Conservation (phyloP, 2,329 filamentous ascomycete species). For the Orbilia oligospora region DNA sequence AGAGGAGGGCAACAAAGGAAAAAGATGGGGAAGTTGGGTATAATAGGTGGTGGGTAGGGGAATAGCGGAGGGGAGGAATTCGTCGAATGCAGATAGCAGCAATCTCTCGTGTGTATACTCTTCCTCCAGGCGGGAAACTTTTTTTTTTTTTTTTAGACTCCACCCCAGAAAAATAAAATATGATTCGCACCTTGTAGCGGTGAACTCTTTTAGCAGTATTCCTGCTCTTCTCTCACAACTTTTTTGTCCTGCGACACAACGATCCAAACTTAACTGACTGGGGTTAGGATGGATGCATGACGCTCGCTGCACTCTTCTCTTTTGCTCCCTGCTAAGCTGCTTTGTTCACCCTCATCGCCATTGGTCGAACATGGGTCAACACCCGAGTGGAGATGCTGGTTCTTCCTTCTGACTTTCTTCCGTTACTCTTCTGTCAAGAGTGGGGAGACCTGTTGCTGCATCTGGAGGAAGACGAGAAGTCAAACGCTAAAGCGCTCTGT, state of each 20-base stretch:
- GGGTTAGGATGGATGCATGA: slow-evolving; percentile 61
- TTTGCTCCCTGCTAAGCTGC: slow-evolving; percentile 57
- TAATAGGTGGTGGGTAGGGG: slow-evolving; percentile 58
- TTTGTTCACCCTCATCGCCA: slow-evolving; percentile 60
- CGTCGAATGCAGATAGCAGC: slow-evolving; percentile 59
- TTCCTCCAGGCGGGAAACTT: slow-evolving; percentile 57
- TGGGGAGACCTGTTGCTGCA: slow-evolving; percentile 61
- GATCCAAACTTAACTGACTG: slow-evolving; percentile 61
- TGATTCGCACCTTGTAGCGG: slow-evolving; percentile 58
- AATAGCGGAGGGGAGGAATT: slow-evolving; percentile 59
- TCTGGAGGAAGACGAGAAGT: slow-evolving; percentile 60
- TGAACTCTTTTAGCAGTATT: slow-evolving; percentile 54
- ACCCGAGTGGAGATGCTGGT: slow-evolving; percentile 60
- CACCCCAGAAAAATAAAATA: slow-evolving; percentile 58
- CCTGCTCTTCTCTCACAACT: slow-evolving; percentile 52
- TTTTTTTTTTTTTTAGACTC: slow-evolving; percentile 56
- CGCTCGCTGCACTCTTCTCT: slow-evolving; percentile 60
- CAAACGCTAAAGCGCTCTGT: slow-evolving; percentile 59
- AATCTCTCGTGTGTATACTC: slow-evolving; percentile 53
- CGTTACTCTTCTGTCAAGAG: slow-evolving; percentile 60
- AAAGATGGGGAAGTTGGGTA: slow-evolving; percentile 60
- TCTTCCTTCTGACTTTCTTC: slow-evolving; percentile 57
- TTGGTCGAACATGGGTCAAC: slow-evolving; percentile 60
- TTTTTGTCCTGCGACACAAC: slow-evolving; percentile 60
- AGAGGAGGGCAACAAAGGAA: slow-evolving; percentile 30